Base-by-base conservation (phyloP, 208 protist species). In the Acanthamoeba lenticulata region DNA sequence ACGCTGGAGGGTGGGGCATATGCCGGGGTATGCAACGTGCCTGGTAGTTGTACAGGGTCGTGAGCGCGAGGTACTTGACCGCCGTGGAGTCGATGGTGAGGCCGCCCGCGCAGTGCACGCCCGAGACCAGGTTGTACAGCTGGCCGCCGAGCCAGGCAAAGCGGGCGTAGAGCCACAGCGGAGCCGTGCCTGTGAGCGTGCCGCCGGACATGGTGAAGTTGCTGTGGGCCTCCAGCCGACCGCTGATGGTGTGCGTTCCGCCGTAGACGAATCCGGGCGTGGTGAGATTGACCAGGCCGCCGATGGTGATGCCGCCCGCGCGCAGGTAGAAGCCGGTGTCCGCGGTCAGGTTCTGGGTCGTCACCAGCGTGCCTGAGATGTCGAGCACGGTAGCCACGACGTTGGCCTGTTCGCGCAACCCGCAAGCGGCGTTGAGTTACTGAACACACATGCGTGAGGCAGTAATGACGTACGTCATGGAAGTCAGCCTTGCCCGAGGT, bases 141-240 rank as follows among this genome's bases (percentile, higher is more conserved):
- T 29, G 19, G 27, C 85, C 85, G 24, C 85, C 85, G 7, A 62
- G 45, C 85, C 85, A 91, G 85, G 45, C 38, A 52, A 91, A 91
- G 27, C 85, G 45, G 21, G 65, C 47, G 34, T 69, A 24, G 21
- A 27, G 45, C 15, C 24, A 24, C 34, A 91, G 49, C 7, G 85
- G 55, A 3, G 85, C 85, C 21, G 85, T 65, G 29, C 85, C 85
- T 29, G 85, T 72, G 3, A 91, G 42, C 32, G 60, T 65, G 42
- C 52, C 85, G 5, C 2, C 34, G n/a, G 27, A n/a, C 1, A 91
- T 24, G 11, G 85, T 69, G 52, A 91, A 69, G 55, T 91, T 38
- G 6, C 69, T 52, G 52, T 91, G 32, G 57, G 85, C 85, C 40
- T 69, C 27, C 6, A 91, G 13, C 60, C 45, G 57, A 44, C 85